phyloP scores from a whole-genome alignment of 2,329 filamentous ascomycete genomes.

The Aspergillus vadensis region DNA sequence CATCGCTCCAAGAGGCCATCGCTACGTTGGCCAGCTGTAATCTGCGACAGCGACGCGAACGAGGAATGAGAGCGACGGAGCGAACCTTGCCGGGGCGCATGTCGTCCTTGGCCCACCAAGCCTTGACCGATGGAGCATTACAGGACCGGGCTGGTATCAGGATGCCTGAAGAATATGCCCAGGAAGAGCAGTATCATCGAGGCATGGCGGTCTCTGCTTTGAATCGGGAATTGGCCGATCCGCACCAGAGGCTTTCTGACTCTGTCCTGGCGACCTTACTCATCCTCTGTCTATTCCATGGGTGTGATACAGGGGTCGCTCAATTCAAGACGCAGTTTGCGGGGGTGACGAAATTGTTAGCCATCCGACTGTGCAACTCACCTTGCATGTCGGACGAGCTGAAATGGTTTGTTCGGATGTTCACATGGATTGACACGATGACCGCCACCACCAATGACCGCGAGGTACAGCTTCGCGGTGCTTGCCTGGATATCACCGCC shows the following conservation, averaged over 20 bases:
- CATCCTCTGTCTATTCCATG: constrained; percentile 86
- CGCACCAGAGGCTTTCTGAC: constrained; percentile 74
- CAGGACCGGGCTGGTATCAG: constrained; percentile 45
- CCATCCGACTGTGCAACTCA: constrained; percentile 67
- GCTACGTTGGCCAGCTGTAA: constrained; percentile 89
- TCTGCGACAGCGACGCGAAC: constrained; percentile 73
- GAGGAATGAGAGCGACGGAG: constrained; percentile 56
- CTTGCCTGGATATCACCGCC: constrained; percentile 64
- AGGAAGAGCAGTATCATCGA: constrained; percentile 82
- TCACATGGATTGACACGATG: constrained; percentile 93
- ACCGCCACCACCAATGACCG: constrained; percentile 89
- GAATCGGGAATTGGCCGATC: constrained; percentile 80
- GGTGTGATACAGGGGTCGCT: constrained; percentile 88
- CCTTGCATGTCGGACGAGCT: constrained; percentile 65
- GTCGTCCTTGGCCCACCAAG: constrained; percentile 50
- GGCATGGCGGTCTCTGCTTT: constrained; percentile 78
- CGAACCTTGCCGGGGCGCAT: constrained; percentile 53
- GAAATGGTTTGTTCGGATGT: constrained; percentile 85
- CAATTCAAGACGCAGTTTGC: constrained; percentile 94
- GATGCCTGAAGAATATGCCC: constrained; percentile 61
- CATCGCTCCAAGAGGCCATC: constrained; percentile 87
- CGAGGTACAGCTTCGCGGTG: constrained; percentile 73
- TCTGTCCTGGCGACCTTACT: constrained; percentile 85
- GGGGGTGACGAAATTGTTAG: constrained; percentile 85
- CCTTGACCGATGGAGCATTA: constrained; percentile 42